Conservation (phyloP, 192 early-diverging fungal species). For the Umbelopsis ramanniana region DNA sequence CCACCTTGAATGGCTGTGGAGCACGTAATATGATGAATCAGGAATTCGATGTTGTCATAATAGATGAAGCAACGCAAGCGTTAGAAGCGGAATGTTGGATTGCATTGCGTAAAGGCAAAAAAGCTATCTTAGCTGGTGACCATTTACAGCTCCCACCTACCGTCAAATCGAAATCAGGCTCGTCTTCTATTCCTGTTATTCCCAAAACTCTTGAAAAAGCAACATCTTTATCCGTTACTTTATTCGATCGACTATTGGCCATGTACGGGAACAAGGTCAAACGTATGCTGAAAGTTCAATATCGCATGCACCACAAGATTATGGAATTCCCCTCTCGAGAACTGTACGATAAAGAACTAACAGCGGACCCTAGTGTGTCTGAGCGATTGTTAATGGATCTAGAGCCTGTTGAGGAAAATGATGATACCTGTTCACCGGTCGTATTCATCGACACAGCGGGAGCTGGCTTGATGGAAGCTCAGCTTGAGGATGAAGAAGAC, state of each 20-base stretch:
- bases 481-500: conserved; percentile 48
- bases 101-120: conserved; percentile 73
- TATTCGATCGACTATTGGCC: conserved; percentile 81
- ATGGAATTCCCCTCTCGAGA: conserved; percentile 72
- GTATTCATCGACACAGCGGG: conserved; percentile 76
- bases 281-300: conserved; percentile 79
- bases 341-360: conserved; percentile 74
- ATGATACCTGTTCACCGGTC: conserved; percentile 61
- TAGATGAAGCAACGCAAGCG: conserved; percentile 92
- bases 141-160: conserved; percentile 91
- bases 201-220: conserved; percentile 23
- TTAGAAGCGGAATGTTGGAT: conserved; percentile 90
- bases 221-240: conserved; percentile 55
- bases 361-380: conserved; percentile 66
- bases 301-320: conserved; percentile 86
- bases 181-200: background rate
- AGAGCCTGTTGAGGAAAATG: conserved; percentile 56
- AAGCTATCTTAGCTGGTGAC: conserved; percentile 86
- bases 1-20: conserved; percentile 79
- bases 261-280: conserved; percentile 64
- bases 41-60: conserved; percentile 82
- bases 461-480: conserved; percentile 44
- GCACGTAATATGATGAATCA: conserved; percentile 53
- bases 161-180: conserved; percentile 55
- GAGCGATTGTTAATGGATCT: conserved; percentile 70